These are phyloP conservation scores for Sporothrix variecibatus DNA, from an alignment of 2,329 filamentous ascomycete genomes.

Conservation along the genomic window DNA sequence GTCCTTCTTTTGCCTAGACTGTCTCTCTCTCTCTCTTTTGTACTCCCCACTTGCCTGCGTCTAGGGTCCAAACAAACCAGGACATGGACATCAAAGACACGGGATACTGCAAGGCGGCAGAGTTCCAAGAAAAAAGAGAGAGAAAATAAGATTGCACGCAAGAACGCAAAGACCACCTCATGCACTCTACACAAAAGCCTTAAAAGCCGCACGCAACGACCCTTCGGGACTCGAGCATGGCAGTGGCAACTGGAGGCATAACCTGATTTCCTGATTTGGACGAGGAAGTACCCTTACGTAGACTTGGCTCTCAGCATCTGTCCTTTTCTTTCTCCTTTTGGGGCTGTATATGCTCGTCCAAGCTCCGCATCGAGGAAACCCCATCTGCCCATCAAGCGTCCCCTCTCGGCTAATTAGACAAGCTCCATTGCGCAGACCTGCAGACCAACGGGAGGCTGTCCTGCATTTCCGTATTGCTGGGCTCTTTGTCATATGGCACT, in stretches of 20 bases:
- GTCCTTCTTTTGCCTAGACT: neutral
- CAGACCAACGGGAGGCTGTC: conserved; percentile 1
- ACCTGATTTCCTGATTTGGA: neutral
- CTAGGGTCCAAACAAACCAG: neutral
- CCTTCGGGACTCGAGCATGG: neutral
- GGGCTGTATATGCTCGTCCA: neutral
- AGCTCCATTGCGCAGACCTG: neutral
- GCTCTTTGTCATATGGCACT: neutral
- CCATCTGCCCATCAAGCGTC: neutral
- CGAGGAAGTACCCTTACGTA: neutral
- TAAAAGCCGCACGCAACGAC: neutral
- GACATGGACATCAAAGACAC: neutral
- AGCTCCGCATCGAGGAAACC: neutral
- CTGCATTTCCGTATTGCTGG: neutral
- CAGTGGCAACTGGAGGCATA: neutral
- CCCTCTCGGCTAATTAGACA: conserved; percentile 5
- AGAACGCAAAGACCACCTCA: neutral
- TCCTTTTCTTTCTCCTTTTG: neutral
- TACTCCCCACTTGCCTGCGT: neutral
- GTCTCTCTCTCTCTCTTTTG: neutral
- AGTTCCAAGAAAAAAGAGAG: neutral
- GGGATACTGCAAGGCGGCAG: neutral
- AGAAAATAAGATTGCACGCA: neutral
- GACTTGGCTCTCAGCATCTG: neutral
- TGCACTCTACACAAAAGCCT: neutral